Evolutionary conservation across 2,329 filamentous ascomycete species (phyloP).

Genomic region (Sporothrix protearum): DNA sequence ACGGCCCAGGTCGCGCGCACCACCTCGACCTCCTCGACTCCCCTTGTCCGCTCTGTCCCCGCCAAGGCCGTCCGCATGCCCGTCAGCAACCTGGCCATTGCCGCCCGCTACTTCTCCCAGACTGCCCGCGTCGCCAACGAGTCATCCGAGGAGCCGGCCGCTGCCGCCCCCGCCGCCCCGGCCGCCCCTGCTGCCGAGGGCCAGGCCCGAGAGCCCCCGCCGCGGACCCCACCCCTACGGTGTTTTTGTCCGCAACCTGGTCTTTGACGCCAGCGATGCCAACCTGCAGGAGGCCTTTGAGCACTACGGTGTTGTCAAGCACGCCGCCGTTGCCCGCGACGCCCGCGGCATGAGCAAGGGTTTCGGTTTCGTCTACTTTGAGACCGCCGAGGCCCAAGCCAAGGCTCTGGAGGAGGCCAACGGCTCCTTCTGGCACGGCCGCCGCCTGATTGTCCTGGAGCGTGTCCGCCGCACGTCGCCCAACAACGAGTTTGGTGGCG

Average conservation of each 20-base stretch:
- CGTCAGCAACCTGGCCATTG: slow-evolving; percentile 21
- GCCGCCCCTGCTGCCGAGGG: not conserved
- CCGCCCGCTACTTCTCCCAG: slow-evolving; percentile 36
- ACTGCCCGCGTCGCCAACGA: not conserved
- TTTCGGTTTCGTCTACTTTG: slow-evolving; percentile 38
- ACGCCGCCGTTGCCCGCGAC: slow-evolving; percentile 34
- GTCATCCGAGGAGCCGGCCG: not conserved
- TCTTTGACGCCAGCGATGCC: slow-evolving; percentile 38
- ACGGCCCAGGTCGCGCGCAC: slow-evolving; percentile 30
- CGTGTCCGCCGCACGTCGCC: slow-evolving; percentile 23
- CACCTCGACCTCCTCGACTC: slow-evolving; percentile 31
- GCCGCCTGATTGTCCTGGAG: slow-evolving; percentile 33
- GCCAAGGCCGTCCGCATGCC: slow-evolving; percentile 24
- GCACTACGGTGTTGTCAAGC: slow-evolving; percentile 34
- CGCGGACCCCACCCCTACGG: slow-evolving; percentile 28
- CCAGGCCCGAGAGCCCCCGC: not conserved
- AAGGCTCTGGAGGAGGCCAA: slow-evolving; percentile 34
- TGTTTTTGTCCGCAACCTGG: slow-evolving; percentile 38
- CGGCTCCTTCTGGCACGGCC: slow-evolving; percentile 40
- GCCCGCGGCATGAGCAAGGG: slow-evolving; percentile 34
- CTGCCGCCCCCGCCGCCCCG: not conserved
- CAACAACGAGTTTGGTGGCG: not conserved
- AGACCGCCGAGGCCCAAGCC: slow-evolving; percentile 27
- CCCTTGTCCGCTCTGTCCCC: slow-evolving; percentile 30
- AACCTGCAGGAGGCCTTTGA: slow-evolving; percentile 36